A percentile compares a stretch with the other conserved stretches of the same genome.
These are phyloP conservation scores for Populus deltoides DNA, from an alignment of 345 rosid genomes.

Conservation along the genomic window DNA sequence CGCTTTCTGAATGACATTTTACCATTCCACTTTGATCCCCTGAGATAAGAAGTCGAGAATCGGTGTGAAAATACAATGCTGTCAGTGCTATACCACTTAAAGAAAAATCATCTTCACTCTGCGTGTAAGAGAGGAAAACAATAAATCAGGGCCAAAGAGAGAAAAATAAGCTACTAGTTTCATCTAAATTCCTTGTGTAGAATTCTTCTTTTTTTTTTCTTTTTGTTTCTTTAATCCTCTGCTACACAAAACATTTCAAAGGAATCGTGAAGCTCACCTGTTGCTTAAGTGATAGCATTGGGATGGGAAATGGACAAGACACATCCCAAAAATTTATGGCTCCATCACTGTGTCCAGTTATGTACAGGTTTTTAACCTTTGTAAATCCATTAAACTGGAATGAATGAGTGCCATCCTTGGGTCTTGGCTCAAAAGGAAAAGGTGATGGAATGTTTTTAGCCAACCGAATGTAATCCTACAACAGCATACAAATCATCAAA, in stretches of 20 bases:
- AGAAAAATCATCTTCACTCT: conserved; percentile 70
- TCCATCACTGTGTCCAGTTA: conserved; percentile 88
- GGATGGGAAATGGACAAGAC: conserved; percentile 62
- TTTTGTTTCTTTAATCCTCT: background rate
- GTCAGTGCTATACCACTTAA: conserved; percentile 61
- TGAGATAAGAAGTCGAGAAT: conserved; percentile 56
- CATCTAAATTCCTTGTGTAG: background rate
- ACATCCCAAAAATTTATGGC: conserved; percentile 79
- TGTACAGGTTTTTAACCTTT: conserved; percentile 68
- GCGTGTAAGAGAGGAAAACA: conserved; percentile 19
- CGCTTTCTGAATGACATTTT: background rate
- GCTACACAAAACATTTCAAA: too few relatives aligned
- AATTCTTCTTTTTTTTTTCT: background rate
- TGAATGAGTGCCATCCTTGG: conserved; percentile 48
- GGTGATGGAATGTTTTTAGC: conserved; percentile 53
- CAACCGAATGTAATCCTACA: conserved; percentile 59
- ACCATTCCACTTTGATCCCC: conserved; percentile 87
- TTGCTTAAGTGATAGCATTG: conserved; percentile 58
- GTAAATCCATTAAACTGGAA: conserved; percentile 59
- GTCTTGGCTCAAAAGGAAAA: conserved; percentile 50
- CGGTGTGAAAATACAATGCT: conserved; percentile 57
- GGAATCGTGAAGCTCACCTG: conserved; percentile 47
- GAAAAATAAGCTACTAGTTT: background rate
- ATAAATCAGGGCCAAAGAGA: background rate
- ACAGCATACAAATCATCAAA: conserved; percentile 9